Evolutionary conservation across 2,329 filamentous ascomycete species (phyloP).

Genomic region (Aspergillus sclerotialis): DNA sequence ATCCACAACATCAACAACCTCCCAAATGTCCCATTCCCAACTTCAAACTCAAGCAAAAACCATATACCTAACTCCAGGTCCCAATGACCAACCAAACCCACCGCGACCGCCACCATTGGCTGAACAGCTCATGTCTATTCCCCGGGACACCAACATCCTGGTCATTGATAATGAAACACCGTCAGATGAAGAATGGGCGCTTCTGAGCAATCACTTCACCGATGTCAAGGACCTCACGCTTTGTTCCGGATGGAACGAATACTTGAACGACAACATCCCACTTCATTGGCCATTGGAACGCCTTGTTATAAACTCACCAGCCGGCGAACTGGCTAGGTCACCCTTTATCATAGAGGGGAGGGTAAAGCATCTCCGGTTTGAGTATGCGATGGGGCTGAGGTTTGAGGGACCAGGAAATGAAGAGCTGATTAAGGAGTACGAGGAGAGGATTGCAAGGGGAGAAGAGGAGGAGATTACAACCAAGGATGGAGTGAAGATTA

Average conservation of each 20-base stretch:
- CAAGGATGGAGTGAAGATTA: neutral
- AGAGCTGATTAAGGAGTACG: constrained; percentile 6
- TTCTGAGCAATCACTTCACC: constrained; percentile 17
- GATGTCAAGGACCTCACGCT: constrained; percentile 13
- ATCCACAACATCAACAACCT: neutral
- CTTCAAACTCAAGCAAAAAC: neutral
- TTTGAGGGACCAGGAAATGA: constrained; percentile 17
- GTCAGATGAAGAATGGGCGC: constrained; percentile 15
- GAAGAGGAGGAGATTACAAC: constrained; percentile 5
- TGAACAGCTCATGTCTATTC: constrained; percentile 12
- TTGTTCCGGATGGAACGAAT: constrained; percentile 14
- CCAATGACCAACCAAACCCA: neutral
- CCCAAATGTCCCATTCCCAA: neutral
- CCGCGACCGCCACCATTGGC: constrained; percentile 4
- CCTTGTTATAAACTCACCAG: constrained; percentile 8
- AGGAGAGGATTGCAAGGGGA: constrained; percentile 11
- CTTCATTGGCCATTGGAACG: constrained; percentile 18
- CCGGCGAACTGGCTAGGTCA: constrained; percentile 9
- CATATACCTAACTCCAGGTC: neutral
- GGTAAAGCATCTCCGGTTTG: constrained; percentile 14
- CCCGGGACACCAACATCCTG: constrained; percentile 8
- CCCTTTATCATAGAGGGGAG: constrained; percentile 14
- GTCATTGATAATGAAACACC: constrained; percentile 14
- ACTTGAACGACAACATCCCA: constrained; percentile 18
- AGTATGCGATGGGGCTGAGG: constrained; percentile 12